Base-by-base conservation (phyloP, 768 basidiomycete genomes). In the Suillus luteus region DNA sequence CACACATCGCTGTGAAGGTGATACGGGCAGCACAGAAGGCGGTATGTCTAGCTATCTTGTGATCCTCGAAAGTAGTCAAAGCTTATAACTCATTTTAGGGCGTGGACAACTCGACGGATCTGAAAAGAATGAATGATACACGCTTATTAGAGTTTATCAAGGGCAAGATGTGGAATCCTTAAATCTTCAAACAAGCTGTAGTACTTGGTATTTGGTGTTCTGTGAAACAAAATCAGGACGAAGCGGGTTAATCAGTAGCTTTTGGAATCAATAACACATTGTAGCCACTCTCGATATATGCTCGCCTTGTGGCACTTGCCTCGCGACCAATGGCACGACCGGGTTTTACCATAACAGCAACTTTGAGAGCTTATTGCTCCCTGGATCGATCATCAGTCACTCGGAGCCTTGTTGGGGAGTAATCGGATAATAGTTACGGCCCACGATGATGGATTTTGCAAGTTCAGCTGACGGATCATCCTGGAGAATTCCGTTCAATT, bases 21-120 rank as follows among this genome's bases (percentile, higher is more conserved):
- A 90, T 96, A 71, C 86, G 88, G 61, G 83, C 86, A 44, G 93
- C 94, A 43, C 94, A 96, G 75, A 82, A 85, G 63, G 88, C 87
- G 64, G 89, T 89, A 70, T 67, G 85, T 80, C 15, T 3, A 33
- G 37, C 60, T 62, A 31, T 12, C 51, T 10, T 33, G 33, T n/a
- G 40, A 67, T 69, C 55, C 67, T 68, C 11, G 70, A 72, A 62
- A 62, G 33, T 8, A 22, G 15, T 35, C 33, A 52, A 69, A 66
- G 17, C 38, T 64, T 9, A 11, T 14, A 33, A 37, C 31, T n/a
- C 22, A 48, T 64, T 66, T 41, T 59, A 87, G 86, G 79, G 77
- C 57, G 86, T 89, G 31, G 88, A 89, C 67, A 81, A 77, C 49
- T 81, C 81, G 37, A 68, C 72, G 8, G 80, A 82, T 38, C 80